Base-by-base conservation (phyloP, 2,329 filamentous ascomycete species). In the Xylariaceae sp. region DNA sequence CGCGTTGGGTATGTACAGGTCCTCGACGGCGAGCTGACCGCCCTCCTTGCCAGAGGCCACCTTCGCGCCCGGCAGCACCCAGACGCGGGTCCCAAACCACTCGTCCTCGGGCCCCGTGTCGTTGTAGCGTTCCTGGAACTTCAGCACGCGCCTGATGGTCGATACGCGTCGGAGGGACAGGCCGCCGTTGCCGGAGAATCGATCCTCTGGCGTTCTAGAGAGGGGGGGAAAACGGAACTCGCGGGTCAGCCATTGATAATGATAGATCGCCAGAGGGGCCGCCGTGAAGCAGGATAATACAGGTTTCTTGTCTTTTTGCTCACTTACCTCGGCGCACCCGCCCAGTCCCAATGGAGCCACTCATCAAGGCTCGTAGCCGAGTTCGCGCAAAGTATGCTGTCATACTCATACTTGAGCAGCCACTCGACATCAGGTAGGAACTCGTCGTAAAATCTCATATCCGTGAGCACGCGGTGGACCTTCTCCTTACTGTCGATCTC, bases 371-470 rank as follows among this genome's bases (percentile, higher is more conserved):
- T 79, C 34, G 67, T 73, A n/a, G 73, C 72, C 9, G 80, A 81
- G 65, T 84, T 84, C 53, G 81, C 78, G 62, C 82, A 85, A 41
- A 84, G 69, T 41, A 85, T 82, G 63, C 79, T 82, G 65, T 85
- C 82, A n/a, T 76, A 73, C 62, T 84, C 80, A 62, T 78, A 85
- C 64, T 79, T 79, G 50, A 85, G 71, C 23, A 85, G 68, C 80
- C 80, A 84, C 68, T 84, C 81, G 29, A 79, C 79, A 0, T 72
- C 74, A 0, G 79, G 76, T 16, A 83, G 64, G 45, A 82, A 76
- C 58, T 80, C 76, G 58, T 82, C 74, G 65, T 85, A 85, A 65
- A 85, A 82, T 34, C 79, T 75, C 1, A 75, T 49, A 60, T 81
- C 79, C 3, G 82, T 84, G 51, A 85, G 69, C 4, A 80, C 66